Base-by-base conservation (phyloP, 2,329 filamentous ascomycete genomes). In the Truncatella angustata region DNA sequence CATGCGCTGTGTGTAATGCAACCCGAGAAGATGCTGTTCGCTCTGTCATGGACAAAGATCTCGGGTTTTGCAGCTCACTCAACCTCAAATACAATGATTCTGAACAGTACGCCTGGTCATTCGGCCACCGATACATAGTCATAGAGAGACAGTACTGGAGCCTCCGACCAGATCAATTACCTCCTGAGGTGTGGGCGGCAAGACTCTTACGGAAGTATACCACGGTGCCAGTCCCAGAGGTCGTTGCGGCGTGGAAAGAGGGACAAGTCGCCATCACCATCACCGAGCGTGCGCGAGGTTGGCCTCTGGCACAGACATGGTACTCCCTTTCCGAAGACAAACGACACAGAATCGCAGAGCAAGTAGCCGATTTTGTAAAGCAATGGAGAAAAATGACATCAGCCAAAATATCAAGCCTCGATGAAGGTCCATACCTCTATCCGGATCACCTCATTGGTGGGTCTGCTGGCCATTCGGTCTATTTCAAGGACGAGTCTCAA, bases 191-290 rank as follows among this genome's bases (percentile, higher is more conserved):
- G 10, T 46, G 60, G 26, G 60, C 58, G 1, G 49, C 53, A 6
- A 44, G 56, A 30, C 32, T 61, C 7, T 32, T 65, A 4, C 50
- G 47, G 16, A 51, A 34, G 14, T 39, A 45, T 9, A 56, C 49
- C 9, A 46, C 37, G 2, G 57, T 64, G 7, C 64, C 63, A 7
- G 54, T 60, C 2, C 61, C 57, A 1, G 56, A 53, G 35, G 54
- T 66, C 18, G 53, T 60, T 6, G 59, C 60, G 12, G 59, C 59
- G 4, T 66, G 64, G 64, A 65, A 60, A 39, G 63, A 65, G 44
- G 51, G 58, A 9, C 59, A 58, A 3, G 63, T 60, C 23, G 53
- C 61, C 18, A 57, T 65, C 47, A 65, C 62, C 2, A 62, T 66
- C 36, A 49, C 54, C 3, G 63, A 65, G 34, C 51, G 40, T 2